These are phyloP conservation scores for Lophiostoma macrostomum DNA, from an alignment of 495 filamentous ascomycete species.

Conservation along the genomic window DNA sequence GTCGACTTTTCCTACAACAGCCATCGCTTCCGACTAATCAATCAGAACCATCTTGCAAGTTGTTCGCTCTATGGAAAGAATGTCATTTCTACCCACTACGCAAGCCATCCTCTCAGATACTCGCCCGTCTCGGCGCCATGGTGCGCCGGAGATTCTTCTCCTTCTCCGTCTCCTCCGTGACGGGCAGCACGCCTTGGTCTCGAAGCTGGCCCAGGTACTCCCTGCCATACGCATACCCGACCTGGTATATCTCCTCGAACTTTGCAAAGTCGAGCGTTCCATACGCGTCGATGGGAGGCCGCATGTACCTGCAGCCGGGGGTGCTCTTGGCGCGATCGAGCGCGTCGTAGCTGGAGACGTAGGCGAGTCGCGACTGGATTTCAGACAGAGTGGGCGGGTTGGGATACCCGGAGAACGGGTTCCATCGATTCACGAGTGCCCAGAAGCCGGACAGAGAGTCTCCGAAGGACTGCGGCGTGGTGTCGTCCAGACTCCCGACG, in stretches of 20 bases:
- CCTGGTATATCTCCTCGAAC: slow-evolving; percentile 92
- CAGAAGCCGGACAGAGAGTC: slow-evolving; percentile 94
- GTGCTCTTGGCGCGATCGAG: slow-evolving; percentile 87
- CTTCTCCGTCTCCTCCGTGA: slow-evolving; percentile 74
- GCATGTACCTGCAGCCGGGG: slow-evolving; percentile 88
- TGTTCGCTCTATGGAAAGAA: too few species aligned
- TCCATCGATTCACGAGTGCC: slow-evolving; percentile 93
- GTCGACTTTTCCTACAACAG: too few species aligned
- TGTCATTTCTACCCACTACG: too few species aligned
- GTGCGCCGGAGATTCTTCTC: slow-evolving; percentile 86
- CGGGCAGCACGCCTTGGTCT: slow-evolving; percentile 69
- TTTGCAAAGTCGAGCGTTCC: slow-evolving; percentile 94
- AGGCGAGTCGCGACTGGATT: slow-evolving; percentile 91
- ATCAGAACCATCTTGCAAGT: too few species aligned
- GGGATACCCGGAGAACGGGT: slow-evolving; percentile 78
- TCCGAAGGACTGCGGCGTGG: slow-evolving; percentile 84
- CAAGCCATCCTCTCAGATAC: slow-evolving; percentile 68
- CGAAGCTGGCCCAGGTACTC: slow-evolving; percentile 69
- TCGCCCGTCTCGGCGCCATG: slow-evolving; percentile 89
- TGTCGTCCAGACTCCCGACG: slow-evolving; percentile 86
- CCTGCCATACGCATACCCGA: slow-evolving; percentile 83
- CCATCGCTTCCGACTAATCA: too few species aligned
- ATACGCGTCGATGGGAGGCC: slow-evolving; percentile 88
- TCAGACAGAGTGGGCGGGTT: slow-evolving; percentile 95
- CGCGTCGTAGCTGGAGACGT: slow-evolving; percentile 89